Base-by-base conservation (phyloP, 805 yeast species). In the Kodamaea fukazawae region DNA sequence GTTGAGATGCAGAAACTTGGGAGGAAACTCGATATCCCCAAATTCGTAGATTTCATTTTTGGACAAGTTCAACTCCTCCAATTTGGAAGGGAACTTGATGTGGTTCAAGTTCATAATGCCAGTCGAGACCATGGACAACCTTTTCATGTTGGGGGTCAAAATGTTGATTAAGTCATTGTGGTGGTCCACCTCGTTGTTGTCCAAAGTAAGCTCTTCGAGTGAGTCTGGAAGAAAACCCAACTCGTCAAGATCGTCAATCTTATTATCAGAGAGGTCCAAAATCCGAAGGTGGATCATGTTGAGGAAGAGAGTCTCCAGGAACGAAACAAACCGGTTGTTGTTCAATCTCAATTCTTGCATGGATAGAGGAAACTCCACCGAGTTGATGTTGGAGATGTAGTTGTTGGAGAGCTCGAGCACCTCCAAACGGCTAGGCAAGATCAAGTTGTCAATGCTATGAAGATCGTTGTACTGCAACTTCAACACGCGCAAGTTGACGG, bases 231-330 rank as follows among this genome's bases (percentile, higher is more conserved):
- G 39, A 7, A 16, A 13, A 7, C 60, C 59, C 23, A 54, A 41
- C 17, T 56, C 58, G 29, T 56, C 61, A 11, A 53, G 38, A 20
- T 55, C 60, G 41, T 53, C 55, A 18, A 57, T 46, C 7, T 27
- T 10, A 36, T 55, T 55, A 10, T 48, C 49, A 8, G 49, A 45
- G 4, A 55, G 26, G 27, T 46, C 38, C 13, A 57, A 38, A 1
- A 38, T 20, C 20, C 26, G 18, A 16, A 56, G 40, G 4, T 39
- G 31, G 2, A 32, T 26, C 32, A 50, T 40, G 8, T 17, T 10
- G 2, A 26, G 10, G 27, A 56, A 52, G 35, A 55, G 46, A 30
- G 43, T 36, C 2, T 14, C 26, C 3, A 50, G 49, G 25, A 56
- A 45, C 11, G 48, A 35, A 10, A 37, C 34, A 9, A 54, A 22